phyloP scores from a whole-genome alignment of 352 stramenopile species.

The Pythium graminicola region DNA sequence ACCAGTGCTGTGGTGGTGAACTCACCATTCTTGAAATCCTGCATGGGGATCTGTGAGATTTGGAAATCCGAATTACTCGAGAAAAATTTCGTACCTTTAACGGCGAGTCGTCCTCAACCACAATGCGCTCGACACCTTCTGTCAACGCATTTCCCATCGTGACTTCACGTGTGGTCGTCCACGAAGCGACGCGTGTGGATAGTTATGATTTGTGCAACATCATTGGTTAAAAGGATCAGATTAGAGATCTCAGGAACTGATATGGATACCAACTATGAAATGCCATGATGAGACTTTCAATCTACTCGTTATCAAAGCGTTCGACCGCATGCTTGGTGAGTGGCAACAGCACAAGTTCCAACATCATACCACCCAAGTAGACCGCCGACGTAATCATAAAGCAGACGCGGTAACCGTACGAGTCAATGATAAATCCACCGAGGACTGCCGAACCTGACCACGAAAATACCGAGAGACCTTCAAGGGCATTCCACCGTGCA shows the following conservation, averaged over 20 bases:
- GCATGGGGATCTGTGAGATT: too few relatives aligned
- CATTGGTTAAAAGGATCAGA: constrained; percentile 3
- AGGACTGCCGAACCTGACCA: constrained; percentile 77
- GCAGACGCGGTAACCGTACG: constrained; percentile 67
- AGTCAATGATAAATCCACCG: constrained; percentile 70
- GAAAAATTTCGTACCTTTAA: constrained; percentile 4
- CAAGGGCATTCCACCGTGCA: constrained; percentile 68
- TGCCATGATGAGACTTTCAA: background rate
- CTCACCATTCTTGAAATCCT: constrained; percentile 29
- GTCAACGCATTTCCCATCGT: constrained; percentile 25
- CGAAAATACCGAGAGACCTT: constrained; percentile 70
- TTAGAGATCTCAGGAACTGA: background rate
- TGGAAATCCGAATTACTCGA: background rate
- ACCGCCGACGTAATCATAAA: constrained; percentile 77
- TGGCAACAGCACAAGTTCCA: constrained; percentile 59
- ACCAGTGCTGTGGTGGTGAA: background rate
- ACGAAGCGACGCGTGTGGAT: background rate
- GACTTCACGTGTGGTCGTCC: background rate
- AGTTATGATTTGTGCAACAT: background rate
- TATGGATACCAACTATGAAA: constrained; percentile 17
- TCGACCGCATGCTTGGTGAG: constrained; percentile 56
- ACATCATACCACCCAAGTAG: constrained; percentile 43
- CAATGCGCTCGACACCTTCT: constrained; percentile 18
- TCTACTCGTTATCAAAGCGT: constrained; percentile 18
- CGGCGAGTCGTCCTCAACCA: constrained; percentile 20